Base-by-base conservation (phyloP, 805 yeast genomes). In the Nakazawaea wickerhamii region DNA sequence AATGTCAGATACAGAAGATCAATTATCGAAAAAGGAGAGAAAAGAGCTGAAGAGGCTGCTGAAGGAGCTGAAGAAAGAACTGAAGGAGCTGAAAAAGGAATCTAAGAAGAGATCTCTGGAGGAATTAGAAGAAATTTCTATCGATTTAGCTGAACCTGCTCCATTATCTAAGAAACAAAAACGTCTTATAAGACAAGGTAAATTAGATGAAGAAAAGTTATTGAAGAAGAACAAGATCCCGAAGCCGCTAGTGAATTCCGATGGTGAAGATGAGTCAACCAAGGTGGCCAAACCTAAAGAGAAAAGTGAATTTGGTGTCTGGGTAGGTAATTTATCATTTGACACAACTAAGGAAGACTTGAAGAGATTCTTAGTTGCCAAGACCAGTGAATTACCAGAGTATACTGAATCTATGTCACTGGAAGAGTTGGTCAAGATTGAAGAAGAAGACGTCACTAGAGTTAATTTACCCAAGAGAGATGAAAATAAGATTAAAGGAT, bases 311-410 rank as follows among this genome's bases (percentile, higher is more conserved):
- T 75, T 65, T 53, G 95, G 95, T 35, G 93, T 89, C 27, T 93
- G 99, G 99, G 76, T 93, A 36, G 99, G 99, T 33, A 93, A 93
- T 59, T 64, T 93, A 49, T 73, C 96, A 0, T 93, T 83, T 55
- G 93, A 86, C 40, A 87, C 96, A 4, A 71, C 81, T 0, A 79
- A 74, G 52, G 91, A 84, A 27, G 95, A 89, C 49, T 56, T 93
- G 26, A 65, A 67, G 11, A 70, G 79, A 41, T 88, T 84, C 50
- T 61, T 93, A 6, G 64, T 71, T 1, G 71, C 75, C 8, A 85
- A 82, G 55, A 75, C 91, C 0, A 55, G 64, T 13, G 64, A 58
- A 1, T 57, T 55, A 9, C 61, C 61, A 3, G 66, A 57, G 5
- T 59, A 50, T 19, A 43, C 56, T 1, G 55, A 54, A 3, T 56